A percentile compares a stretch with the other conserved stretches of the same genome.
phyloP scores from a whole-genome alignment of 805 yeast genomes.

The Nematodospora valgi region DNA sequence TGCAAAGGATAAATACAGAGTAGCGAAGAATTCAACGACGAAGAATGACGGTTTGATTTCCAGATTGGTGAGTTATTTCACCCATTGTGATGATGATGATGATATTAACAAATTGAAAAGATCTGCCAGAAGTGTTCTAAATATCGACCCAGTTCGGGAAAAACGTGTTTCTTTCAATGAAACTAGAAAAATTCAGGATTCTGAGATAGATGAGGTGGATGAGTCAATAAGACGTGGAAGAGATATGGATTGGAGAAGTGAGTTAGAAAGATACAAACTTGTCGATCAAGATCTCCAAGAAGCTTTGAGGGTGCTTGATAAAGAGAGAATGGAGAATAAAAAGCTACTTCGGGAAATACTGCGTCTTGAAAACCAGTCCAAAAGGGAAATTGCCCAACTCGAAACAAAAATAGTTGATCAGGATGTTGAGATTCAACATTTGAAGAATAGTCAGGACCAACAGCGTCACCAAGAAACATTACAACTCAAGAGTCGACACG shows the following conservation, averaged over 20 bases:
- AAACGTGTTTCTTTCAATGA: too few relatives aligned
- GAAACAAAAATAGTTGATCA: conserved; percentile 1
- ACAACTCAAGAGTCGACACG: background rate
- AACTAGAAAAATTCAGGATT: background rate
- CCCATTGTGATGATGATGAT: conserved; percentile 12
- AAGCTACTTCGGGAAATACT: conserved; percentile 1
- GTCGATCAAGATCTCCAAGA: conserved; percentile 1
- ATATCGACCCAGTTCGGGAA: conserved; percentile 11
- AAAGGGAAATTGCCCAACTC: background rate
- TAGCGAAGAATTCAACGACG: conserved; percentile 2
- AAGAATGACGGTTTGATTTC: conserved; percentile 7
- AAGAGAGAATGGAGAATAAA: conserved; percentile 6
- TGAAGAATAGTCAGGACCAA: background rate
- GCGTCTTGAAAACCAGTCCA: background rate
- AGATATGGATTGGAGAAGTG: background rate
- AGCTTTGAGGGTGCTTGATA: background rate
- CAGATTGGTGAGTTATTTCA: conserved; percentile 10
- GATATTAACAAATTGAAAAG: conserved; percentile 13
- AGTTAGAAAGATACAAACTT: background rate
- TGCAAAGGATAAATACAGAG: conserved; percentile 2
- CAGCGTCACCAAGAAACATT: background rate
- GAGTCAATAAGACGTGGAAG: conserved; percentile 2
- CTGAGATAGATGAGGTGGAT: conserved; percentile 6
- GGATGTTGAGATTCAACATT: background rate
- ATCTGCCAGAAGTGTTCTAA: conserved; percentile 15